Percentiles rank a stretch among this genome's conserved stretches.
Evolutionary conservation across 2,329 filamentous ascomycete genomes (phyloP).

Genomic region (Fusarium sp.): DNA sequence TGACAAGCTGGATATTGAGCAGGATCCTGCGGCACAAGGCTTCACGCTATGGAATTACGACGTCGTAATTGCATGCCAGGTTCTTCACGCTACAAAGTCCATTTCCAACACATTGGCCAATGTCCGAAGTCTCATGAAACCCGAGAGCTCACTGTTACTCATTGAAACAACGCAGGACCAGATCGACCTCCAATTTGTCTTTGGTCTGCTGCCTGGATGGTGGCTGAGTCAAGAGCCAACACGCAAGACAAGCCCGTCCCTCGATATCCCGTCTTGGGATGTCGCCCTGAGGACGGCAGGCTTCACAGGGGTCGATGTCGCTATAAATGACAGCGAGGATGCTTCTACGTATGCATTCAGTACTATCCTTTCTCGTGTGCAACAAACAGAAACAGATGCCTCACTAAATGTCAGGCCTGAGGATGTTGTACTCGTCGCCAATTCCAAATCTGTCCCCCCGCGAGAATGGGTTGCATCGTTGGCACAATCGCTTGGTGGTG

Average conservation of each 20-base stretch:
- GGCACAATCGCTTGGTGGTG: background rate
- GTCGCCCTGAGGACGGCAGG: background rate
- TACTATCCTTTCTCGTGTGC: background rate
- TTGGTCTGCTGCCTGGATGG: background rate
- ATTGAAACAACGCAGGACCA: background rate
- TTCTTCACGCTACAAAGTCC: background rate
- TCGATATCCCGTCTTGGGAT: background rate
- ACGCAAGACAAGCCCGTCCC: background rate
- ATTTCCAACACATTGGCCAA: background rate
- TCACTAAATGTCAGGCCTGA: rapidly evolving
- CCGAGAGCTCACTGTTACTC: background rate
- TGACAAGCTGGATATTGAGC: background rate
- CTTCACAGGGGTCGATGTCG: background rate
- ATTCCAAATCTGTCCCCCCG: background rate
- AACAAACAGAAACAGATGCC: background rate
- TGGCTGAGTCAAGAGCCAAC: background rate
- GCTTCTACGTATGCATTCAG: background rate
- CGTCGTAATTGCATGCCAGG: background rate
- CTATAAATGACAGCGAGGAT: background rate
- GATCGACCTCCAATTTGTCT: background rate
- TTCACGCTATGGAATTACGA: background rate
- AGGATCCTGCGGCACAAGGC: background rate
- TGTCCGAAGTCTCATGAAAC: background rate
- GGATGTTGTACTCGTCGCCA: background rate
- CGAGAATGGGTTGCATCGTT: background rate